Base-by-base conservation (phyloP, 306 rosid genomes). In the Boehmeria nivea region DNA sequence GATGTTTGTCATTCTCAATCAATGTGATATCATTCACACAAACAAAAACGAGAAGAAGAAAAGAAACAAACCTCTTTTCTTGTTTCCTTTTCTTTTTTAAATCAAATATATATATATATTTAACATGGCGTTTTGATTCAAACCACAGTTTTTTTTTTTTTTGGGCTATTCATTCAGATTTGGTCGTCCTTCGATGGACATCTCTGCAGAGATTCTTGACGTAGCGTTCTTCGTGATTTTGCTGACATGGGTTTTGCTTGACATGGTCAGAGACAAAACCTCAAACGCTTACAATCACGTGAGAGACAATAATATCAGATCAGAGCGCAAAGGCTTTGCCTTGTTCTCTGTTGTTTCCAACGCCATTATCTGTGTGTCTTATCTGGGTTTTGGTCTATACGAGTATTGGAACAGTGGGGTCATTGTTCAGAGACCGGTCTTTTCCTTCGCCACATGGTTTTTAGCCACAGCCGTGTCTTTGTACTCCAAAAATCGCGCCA, bases 381-480 rank as follows among this genome's bases (percentile, higher is more conserved):
- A 77, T 45, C 14, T 79, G 5, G 78, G 76, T 66, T 66, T 77
- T 69, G 75, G 59, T 8, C 54, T 66, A 59, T 58, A 72, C 61
- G 71, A 66, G 53, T 86, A 48, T 28, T 59, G 48, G 57, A 60
- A 12, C 23, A n/a, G 14, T 4, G 60, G 68, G 60, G 56, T 43
- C n/a, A 11, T 81, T 18, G 51, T 45, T 15, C 63, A 33, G 38
- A 58, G 58, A 50, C 52, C 65, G 21, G 54, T 74, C 51, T 62
- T 77, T 3, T 72, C 71, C 7, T 57, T 75, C 66, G 19, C 79
- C 3, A 80, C 85, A 0, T 87, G 98, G 98, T 54, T 61, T 60
- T 68, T 87, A 21, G 83, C 94, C 5, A 65, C 91, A 4, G 2
- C 58, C 1, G 75, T 82, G 51, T 59, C 83, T 3, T 14, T 74